Base-by-base conservation (phyloP, 2,329 filamentous ascomycete species). In the Orbilia quercus region DNA sequence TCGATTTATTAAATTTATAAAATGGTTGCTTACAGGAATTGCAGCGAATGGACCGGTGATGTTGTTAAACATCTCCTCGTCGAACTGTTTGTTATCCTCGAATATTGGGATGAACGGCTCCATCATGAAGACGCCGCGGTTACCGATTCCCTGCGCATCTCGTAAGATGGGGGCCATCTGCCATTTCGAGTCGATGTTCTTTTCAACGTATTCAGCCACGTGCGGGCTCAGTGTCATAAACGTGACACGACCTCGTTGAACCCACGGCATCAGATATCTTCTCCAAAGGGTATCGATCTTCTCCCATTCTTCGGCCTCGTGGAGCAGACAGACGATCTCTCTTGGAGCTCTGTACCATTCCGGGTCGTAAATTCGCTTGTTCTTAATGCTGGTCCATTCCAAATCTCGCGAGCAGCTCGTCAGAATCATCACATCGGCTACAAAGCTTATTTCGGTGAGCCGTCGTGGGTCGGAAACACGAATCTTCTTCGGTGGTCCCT, bases 211-310 rank as follows among this genome's bases (percentile, higher is more conserved):
- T n/a, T 75, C 62, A 2, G 73, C 75, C 3, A 77, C 77, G 74
- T 79, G 78, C 4, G 75, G 71, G 23, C 75, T 77, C 16, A 79
- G 50, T 2, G 77, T 72, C 53, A 78, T 58, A 64, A 79, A 77
- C 7, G 76, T 76, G 6, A 79, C 25, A 36, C 74, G 44, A 9
- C 75, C 75, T 20, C 69, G 60, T 7, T 78, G 71, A 7, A 78
- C 65, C 78, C 78, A 76, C 20, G 71, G 71, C 36, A 55, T 45
- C 63, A 69, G 44, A n/a, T 45, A 58, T 42, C 42, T 63, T 16
- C 70, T 50, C 63, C 63, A 69, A 1, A 34, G 14, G 5, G 63
- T 59, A 53, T 74, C 70, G 2, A 50, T 38, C 1, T 47, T 14
- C 22, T 67, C 58, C 70, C 70, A 74, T 16, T 74, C 70, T 14